Base-by-base conservation (phyloP, 257 asterid genomes). In the Ocimum tenuiflorum region DNA sequence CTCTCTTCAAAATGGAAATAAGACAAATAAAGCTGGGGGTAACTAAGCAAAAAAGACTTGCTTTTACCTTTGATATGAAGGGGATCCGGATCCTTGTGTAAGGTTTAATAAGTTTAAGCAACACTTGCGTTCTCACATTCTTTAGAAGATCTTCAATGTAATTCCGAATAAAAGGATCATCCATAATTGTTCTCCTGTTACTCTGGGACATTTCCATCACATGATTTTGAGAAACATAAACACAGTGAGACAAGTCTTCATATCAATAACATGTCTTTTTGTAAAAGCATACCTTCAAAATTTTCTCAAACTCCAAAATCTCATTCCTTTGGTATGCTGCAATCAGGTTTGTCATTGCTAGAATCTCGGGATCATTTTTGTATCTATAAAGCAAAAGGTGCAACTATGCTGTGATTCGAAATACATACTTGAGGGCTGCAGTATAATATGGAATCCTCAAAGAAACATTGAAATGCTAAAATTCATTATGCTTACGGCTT, bases 311-410 rank as follows among this genome's bases (percentile, higher is more conserved):
- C 82, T 90, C 97, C 82, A 92, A 79, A 63, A 92, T 94, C 74
- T 94, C 97, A 78, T 94, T 94, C 68, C 97, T 84, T 60, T 94
- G 96, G 81, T 94, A 94, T 57, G 99, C 97, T 42, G 96, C 96
- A 33, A 94, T 90, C 53, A 94, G 86, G 76, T 94, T 90, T 49
- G 99, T 94, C 99, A 94, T 94, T 22, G 97, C 99, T 77, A 88
- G 76, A 73, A 94, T 88, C 84, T 94, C 99, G 24, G 99, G 95
- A 69, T 94, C 97, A 73, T 90, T 89, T 77, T 94, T 90, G 75
- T 94, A 94, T 50, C 99, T 94, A 66, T 23, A 69, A 63, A 65
- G 46, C 42, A 71, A 60, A 55, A 24, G 39, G 39, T 55, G 60
- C 57, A 13, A 50, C 47, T 68, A 64, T 35, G 50, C 42, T 17